Evolutionary conservation across 192 early-diverging fungal species (phyloP), one percentile per base, ranked within the genome.

Genomic region (Coemansia sp.): DNA sequence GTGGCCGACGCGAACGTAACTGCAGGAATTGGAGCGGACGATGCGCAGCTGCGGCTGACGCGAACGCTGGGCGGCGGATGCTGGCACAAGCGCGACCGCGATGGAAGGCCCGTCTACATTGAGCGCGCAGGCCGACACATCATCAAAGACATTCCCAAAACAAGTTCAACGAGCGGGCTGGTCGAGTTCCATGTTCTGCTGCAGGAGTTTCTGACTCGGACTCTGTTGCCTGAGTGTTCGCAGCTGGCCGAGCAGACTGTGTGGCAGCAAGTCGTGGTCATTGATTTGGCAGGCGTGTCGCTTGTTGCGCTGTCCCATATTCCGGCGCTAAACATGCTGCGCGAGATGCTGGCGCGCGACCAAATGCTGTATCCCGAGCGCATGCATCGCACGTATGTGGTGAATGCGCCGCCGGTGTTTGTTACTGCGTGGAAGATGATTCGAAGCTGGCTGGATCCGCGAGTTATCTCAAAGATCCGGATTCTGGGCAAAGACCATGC

Each of bases 281-380:
- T 98, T 64, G 96, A 98, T 71, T 86, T 95, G 71, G 90, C 93
- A 41, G 91, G 90, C 39, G 91, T 97, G 25, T 88, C 89, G 45
- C 86, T 87, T 61, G 86, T 82, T 84, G 87, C 72, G 87, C 83
- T 76, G 35, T 74, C 72, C 54, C 85, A 91, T 58, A 74, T 87
- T 67, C 87, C 87, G 49, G 88, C 86, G 10, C 71, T 91, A 43
- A 84, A 87, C 38, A 87, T 88, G 75, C 72, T 89, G 51, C 80
- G 87, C 41, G 85, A 87, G 61, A 86, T 97, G 53, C 85, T 91
- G 25, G 85, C 89, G 48, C 89, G 90, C 72, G 94, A 95, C 67
- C 94, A 96, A 69, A 89, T 93, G 60, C 91, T 94, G 68, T 98
- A 98, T 65, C 96, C 96, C 12, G 96, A 97, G 74, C 92, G 89